These are phyloP conservation scores for Atkinsonella texensis DNA, from an alignment of 2,329 filamentous ascomycete species.

Conservation along the genomic window DNA sequence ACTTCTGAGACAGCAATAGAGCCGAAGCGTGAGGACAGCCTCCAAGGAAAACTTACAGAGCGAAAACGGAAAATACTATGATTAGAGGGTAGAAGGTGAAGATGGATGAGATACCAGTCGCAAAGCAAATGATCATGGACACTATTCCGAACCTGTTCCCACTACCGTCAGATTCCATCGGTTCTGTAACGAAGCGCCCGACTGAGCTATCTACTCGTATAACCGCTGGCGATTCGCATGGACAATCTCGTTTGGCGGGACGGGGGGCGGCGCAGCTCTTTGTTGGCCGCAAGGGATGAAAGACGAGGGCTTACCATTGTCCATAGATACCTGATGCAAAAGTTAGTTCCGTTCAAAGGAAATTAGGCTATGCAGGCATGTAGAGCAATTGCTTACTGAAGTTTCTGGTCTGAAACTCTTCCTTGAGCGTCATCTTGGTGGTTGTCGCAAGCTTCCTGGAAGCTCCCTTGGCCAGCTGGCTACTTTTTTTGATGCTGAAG, in stretches of 20 bases:
- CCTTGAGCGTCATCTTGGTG: constrained; percentile 55
- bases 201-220: no score
- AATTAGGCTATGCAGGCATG: constrained; percentile 3
- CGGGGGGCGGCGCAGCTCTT: not conserved
- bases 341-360: constrained; percentile 2
- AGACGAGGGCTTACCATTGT: constrained; percentile 50
- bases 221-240: no score
- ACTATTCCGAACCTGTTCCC: constrained; percentile 51
- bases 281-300: not conserved
- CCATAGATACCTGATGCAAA: constrained; percentile 53
- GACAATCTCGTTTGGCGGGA: not conserved
- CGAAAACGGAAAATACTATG: constrained; percentile 41
- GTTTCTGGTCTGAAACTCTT: constrained; percentile 61
- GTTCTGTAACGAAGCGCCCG: not conserved
- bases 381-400: constrained; percentile 46
- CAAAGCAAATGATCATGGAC: constrained; percentile 59
- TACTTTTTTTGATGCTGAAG: not conserved
- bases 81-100: constrained; percentile 39
- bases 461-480: not conserved
- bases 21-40: not conserved
- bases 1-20: not conserved
- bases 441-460: constrained; percentile 2
- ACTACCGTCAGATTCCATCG: constrained; percentile 2
- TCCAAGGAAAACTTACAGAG: constrained; percentile 32
- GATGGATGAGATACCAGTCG: constrained; percentile 56